Evolutionary conservation across 495 filamentous ascomycete species (phyloP).

Genomic region (Xylaria sp.): DNA sequence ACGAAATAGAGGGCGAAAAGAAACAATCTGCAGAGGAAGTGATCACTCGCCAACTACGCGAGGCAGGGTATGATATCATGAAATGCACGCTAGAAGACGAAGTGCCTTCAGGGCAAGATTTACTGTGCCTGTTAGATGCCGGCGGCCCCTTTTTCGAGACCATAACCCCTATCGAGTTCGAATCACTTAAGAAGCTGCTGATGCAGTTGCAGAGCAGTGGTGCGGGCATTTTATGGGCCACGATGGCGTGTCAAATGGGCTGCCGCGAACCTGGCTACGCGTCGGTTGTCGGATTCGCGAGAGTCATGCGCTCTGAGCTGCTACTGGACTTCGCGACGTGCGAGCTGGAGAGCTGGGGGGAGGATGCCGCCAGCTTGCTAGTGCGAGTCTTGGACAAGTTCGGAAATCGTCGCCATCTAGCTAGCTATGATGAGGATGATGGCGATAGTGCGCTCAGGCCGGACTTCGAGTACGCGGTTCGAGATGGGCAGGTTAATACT

Average conservation of each 20-base stretch:
- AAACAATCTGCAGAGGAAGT: too few relatives aligned
- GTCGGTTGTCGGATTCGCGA: constrained; percentile 47
- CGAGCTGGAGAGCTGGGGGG: constrained; percentile 46
- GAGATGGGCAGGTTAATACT: constrained; percentile 37
- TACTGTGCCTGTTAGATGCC: neutral
- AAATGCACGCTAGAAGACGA: constrained; percentile 35
- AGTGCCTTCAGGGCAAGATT: constrained; percentile 33
- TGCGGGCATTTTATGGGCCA: constrained; percentile 51
- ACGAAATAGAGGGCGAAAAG: too few relatives aligned
- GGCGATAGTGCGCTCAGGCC: constrained; percentile 23
- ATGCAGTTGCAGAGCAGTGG: neutral
- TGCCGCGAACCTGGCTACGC: constrained; percentile 49
- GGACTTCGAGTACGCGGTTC: constrained; percentile 48
- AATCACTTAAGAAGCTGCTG: constrained; percentile 27
- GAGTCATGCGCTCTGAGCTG: constrained; percentile 52
- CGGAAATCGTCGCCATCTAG: constrained; percentile 24
- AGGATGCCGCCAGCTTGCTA: neutral
- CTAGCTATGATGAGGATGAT: neutral
- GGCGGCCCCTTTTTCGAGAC: constrained; percentile 38
- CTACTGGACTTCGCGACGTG: constrained; percentile 46
- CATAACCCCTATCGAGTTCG: constrained; percentile 18
- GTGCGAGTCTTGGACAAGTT: constrained; percentile 35
- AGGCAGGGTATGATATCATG: constrained; percentile 33
- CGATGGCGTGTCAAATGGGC: constrained; percentile 39
- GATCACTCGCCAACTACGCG: too few relatives aligned